Conservation (phyloP, 2,329 filamentous ascomycete species). For the Leptographium radiaticola region DNA sequence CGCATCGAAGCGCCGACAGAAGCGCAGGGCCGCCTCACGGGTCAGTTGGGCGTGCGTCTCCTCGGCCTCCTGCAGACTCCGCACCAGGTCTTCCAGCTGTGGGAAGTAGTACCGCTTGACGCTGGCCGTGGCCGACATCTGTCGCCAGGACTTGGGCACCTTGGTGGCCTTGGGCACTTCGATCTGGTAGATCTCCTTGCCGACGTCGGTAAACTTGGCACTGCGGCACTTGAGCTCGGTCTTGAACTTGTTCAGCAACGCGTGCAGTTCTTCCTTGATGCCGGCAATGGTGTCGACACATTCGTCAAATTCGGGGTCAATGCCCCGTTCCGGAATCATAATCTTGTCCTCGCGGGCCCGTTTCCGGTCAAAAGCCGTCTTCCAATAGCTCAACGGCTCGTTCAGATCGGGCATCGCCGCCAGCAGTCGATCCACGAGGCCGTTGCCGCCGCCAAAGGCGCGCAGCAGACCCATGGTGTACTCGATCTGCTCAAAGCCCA, state of each 20-base stretch:
- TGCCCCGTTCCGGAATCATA: slow-evolving; percentile 71
- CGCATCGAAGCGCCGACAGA: slow-evolving; percentile 79
- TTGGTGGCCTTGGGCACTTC: slow-evolving; percentile 79
- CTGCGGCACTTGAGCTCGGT: slow-evolving; percentile 60
- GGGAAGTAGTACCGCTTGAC: slow-evolving; percentile 92
- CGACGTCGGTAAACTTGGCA: slow-evolving; percentile 69
- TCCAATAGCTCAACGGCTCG: slow-evolving; percentile 69
- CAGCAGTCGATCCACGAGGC: slow-evolving; percentile 74
- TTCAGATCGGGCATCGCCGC: slow-evolving; percentile 73
- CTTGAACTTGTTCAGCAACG: slow-evolving; percentile 58
- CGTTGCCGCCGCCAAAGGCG: slow-evolving; percentile 61
- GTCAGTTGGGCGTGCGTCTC: slow-evolving; percentile 87
- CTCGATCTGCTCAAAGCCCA: slow-evolving; percentile 96
- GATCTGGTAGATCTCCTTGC: slow-evolving; percentile 94
- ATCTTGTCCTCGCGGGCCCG: slow-evolving; percentile 69
- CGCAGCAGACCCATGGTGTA: slow-evolving; percentile 76
- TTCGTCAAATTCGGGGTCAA: slow-evolving; percentile 84
- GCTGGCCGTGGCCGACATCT: slow-evolving; percentile 86
- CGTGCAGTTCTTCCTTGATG: slow-evolving; percentile 60
- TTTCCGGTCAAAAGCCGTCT: slow-evolving; percentile 74
- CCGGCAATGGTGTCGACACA: slow-evolving; percentile 66
- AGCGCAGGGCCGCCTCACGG: slow-evolving; percentile 69
- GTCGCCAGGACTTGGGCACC: slow-evolving; percentile 79
- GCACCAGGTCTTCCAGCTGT: slow-evolving; percentile 69
- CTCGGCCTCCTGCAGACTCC: slow-evolving; percentile 82